Conservation (phyloP, 2,329 filamentous ascomycete species). For the Neopestalotiopsis sp. region DNA sequence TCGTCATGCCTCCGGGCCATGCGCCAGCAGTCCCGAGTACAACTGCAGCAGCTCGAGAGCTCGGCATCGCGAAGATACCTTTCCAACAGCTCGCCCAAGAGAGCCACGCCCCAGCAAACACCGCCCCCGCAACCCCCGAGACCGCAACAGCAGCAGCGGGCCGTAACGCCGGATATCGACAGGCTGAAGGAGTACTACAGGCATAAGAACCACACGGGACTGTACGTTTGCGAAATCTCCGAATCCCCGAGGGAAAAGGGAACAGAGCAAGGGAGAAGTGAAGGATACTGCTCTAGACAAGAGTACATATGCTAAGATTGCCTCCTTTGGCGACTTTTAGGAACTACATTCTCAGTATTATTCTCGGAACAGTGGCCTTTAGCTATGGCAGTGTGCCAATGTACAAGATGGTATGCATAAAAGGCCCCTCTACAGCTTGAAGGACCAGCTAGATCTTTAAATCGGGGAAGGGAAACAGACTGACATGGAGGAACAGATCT, state of each 20-base stretch:
- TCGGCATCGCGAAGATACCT: slow-evolving; percentile 30
- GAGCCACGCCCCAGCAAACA: slow-evolving; percentile 33
- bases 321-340: slow-evolving; percentile 42
- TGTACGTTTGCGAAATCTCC: slow-evolving; percentile 47
- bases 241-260: too few relatives aligned
- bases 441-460: neutral
- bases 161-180: slow-evolving; percentile 62
- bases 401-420: slow-evolving; percentile 76
- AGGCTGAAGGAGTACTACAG: slow-evolving; percentile 68
- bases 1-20: slow-evolving; percentile 34
- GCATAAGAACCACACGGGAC: slow-evolving; percentile 70
- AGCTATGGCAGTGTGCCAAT: slow-evolving; percentile 85
- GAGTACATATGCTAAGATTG: slow-evolving; percentile 26
- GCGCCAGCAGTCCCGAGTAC: slow-evolving; percentile 23
- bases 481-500: slow-evolving; percentile 62
- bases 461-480: neutral
- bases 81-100: slow-evolving; percentile 33
- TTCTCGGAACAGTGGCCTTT: slow-evolving; percentile 79
- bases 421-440: neutral
- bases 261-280: neutral
- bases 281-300: neutral
- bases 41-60: slow-evolving; percentile 14
- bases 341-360: slow-evolving; percentile 78
- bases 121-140: slow-evolving; percentile 20
- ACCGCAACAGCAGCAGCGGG: slow-evolving; percentile 28